Conservation (phyloP, 352 stramenopile genomes). For the Elongisporangium undulatum region DNA sequence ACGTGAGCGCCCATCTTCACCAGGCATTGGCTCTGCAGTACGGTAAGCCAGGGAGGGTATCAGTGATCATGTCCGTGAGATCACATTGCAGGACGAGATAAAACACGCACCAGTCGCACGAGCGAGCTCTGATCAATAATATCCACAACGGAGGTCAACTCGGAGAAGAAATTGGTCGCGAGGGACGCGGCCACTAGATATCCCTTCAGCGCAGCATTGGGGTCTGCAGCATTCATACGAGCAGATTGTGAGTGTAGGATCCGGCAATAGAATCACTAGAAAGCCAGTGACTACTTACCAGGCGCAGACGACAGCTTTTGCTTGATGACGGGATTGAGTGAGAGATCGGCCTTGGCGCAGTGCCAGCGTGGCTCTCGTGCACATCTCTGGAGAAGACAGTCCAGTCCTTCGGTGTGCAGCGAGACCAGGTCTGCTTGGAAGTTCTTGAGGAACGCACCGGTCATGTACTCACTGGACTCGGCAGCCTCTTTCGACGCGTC, state of each 20-base stretch:
- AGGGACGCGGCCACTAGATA: constrained; percentile 76
- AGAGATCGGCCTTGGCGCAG: constrained; percentile 62
- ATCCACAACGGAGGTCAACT: constrained; percentile 62
- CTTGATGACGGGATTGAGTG: constrained; percentile 66
- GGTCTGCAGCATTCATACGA: constrained; percentile 38
- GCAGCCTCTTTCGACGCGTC: constrained; percentile 13
- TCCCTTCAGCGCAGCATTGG: constrained; percentile 49
- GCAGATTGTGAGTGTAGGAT: not conserved
- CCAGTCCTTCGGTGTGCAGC: constrained; percentile 47
- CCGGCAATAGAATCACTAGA: not conserved
- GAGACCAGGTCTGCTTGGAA: constrained; percentile 54
- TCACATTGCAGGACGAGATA: not conserved
- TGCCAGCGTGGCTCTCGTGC: constrained; percentile 77
- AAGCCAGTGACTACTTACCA: constrained; percentile 36
- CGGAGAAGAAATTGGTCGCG: constrained; percentile 80
- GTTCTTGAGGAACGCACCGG: constrained; percentile 43
- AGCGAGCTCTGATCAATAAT: constrained; percentile 84
- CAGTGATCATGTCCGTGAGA: constrained; percentile 2
- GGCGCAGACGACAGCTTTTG: constrained; percentile 57
- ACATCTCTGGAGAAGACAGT: constrained; percentile 48
- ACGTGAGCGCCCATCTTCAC: constrained; percentile 78
- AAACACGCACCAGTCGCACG: constrained; percentile 62
- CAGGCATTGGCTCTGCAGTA: constrained; percentile 71
- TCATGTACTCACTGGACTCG: constrained; percentile 23
- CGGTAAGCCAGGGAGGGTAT: constrained; percentile 4